Evolutionary conservation across 2,329 filamentous ascomycete species (phyloP).

Genomic region (Fusarium sp.): DNA sequence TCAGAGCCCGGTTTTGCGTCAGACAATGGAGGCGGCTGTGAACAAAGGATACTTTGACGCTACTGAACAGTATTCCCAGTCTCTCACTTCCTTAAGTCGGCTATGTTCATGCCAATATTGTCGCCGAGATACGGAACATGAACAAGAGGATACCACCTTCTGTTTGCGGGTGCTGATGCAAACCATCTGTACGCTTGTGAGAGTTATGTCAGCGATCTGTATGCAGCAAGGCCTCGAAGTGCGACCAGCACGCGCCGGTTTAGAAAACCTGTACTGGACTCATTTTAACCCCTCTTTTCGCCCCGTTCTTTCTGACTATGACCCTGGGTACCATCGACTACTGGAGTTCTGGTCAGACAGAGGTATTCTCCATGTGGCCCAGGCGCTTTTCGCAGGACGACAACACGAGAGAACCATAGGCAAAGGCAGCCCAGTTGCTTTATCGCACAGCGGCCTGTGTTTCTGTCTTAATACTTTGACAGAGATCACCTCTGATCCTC

Average conservation of each 20-base stretch:
- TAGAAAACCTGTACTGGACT: not conserved
- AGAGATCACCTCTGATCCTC: not conserved
- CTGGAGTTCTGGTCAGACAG: too few species aligned
- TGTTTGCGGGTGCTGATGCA: rapidly evolving
- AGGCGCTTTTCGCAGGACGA: rapidly evolving
- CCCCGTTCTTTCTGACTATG: too few species aligned
- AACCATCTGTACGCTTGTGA: rapidly evolving
- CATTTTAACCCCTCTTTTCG: too few species aligned
- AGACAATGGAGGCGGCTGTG: not conserved
- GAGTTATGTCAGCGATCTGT: rapidly evolving
- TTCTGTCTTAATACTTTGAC: not conserved
- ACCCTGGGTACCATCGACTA: too few species aligned
- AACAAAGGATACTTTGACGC: rapidly evolving
- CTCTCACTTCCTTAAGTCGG: rapidly evolving
- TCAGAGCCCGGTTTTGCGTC: rapidly evolving
- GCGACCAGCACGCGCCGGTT: rapidly evolving
- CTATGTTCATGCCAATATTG: rapidly evolving
- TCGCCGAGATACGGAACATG: too few species aligned
- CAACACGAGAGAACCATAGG: too few species aligned
- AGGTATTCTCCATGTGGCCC: not conserved
- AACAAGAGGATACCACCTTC: rapidly evolving
- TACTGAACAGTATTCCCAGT: rapidly evolving
- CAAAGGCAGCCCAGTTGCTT: rapidly evolving
- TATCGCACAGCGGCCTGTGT: rapidly evolving
- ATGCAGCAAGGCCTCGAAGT: not conserved